Evolutionary conservation across 129 eudicot genomes (phyloP).

Genomic region (Tanacetum coccineum): DNA sequence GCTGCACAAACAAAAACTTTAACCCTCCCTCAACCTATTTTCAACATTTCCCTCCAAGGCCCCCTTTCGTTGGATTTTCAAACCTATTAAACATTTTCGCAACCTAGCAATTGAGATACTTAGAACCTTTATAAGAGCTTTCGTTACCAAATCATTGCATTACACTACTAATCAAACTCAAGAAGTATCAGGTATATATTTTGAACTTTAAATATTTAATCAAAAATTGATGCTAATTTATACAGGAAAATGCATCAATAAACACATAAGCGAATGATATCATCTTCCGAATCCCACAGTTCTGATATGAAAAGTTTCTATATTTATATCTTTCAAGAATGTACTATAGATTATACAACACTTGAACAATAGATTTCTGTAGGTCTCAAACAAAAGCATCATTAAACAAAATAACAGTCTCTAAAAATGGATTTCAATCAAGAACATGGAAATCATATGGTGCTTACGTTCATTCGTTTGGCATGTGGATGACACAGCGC

Average conservation of each 20-base stretch:
- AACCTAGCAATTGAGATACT: too few species aligned
- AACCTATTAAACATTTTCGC: too few species aligned
- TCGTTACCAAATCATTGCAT: background rate
- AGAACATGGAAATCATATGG: background rate
- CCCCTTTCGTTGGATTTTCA: too few species aligned
- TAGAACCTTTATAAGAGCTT: too few species aligned
- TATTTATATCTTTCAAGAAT: background rate
- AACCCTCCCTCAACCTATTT: too few species aligned
- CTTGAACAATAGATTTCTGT: too few species aligned
- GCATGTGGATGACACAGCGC: constrained; percentile 96
- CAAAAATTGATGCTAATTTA: background rate
- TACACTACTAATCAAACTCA: background rate
- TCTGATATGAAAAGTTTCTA: background rate
- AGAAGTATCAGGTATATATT: background rate
- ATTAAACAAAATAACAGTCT: background rate
- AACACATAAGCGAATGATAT: background rate
- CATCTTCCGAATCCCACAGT: background rate
- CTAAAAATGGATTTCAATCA: background rate
- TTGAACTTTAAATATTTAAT: background rate
- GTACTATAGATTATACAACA: background rate
- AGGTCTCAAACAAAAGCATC: background rate
- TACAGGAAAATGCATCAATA: background rate
- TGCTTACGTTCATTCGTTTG: constrained; percentile 32
- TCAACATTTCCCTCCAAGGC: too few species aligned
- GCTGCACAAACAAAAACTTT: too few species aligned